A percentile compares a stretch with the other conserved stretches of the same genome.
Evolutionary conservation across 2,329 filamentous ascomycete species (phyloP).

Genomic region (Cladosporium sp.): DNA sequence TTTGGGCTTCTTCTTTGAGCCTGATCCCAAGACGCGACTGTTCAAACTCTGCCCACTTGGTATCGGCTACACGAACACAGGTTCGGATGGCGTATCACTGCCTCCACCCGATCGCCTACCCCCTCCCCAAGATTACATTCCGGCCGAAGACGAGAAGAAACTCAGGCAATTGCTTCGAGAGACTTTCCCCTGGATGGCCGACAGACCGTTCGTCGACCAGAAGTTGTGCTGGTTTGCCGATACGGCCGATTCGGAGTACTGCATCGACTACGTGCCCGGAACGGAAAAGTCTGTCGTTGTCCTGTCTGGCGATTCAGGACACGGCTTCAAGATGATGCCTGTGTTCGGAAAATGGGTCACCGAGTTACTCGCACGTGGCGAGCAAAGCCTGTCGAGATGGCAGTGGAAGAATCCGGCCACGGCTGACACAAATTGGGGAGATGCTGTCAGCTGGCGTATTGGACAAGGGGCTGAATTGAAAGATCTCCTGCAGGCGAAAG

Average conservation of each 20-base stretch:
- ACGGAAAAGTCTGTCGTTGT: slow-evolving; percentile 53
- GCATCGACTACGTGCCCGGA: slow-evolving; percentile 60
- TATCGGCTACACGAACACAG: slow-evolving; percentile 58
- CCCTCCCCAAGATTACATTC: slow-evolving; percentile 53
- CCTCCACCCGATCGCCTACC: slow-evolving; percentile 46
- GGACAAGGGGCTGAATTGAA: slow-evolving; percentile 37
- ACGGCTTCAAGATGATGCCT: slow-evolving; percentile 65
- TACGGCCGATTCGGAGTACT: slow-evolving; percentile 61
- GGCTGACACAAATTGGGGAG: slow-evolving; percentile 44
- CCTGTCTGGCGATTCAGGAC: slow-evolving; percentile 61
- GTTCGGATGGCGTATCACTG: slow-evolving; percentile 46
- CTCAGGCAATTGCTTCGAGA: slow-evolving; percentile 55
- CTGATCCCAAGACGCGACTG: slow-evolving; percentile 59
- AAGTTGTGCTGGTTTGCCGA: slow-evolving; percentile 67
- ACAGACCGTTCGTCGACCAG: slow-evolving; percentile 59
- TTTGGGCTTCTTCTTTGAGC: slow-evolving; percentile 67
- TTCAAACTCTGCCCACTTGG: slow-evolving; percentile 64
- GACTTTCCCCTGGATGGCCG: slow-evolving; percentile 55
- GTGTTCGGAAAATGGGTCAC: slow-evolving; percentile 59
- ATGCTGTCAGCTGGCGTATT: slow-evolving; percentile 53
- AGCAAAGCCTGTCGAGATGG: slow-evolving; percentile 53
- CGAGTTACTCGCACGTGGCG: slow-evolving; percentile 48
- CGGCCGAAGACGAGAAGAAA: slow-evolving; percentile 55
- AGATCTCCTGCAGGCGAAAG: slow-evolving; percentile 29
- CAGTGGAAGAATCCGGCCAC: slow-evolving; percentile 51